These are phyloP conservation scores for Chimonanthus praecox DNA, from an alignment of 164 flowering plant genomes.

Conservation along the genomic window DNA sequence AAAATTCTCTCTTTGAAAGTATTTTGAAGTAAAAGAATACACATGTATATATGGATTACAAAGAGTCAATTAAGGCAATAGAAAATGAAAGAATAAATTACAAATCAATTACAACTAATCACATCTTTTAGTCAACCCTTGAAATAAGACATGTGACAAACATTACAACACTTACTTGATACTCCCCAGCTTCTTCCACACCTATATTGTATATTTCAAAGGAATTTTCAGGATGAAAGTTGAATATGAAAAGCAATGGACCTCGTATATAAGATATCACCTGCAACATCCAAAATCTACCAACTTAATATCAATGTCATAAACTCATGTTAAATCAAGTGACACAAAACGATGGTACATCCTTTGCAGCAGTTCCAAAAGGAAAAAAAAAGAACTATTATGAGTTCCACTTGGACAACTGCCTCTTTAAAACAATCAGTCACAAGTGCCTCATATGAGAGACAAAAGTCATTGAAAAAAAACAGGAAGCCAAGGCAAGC, in stretches of 20 bases:
- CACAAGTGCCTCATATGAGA: not conserved
- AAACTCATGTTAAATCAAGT: not conserved
- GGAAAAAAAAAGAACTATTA: not conserved
- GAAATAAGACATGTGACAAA: not conserved
- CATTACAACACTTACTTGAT: constrained; percentile 47
- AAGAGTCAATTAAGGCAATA: too few species aligned
- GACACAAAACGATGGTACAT: not conserved
- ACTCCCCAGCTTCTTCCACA: constrained; percentile 97
- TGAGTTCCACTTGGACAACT: not conserved
- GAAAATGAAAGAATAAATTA: too few species aligned
- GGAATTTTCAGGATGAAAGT: constrained; percentile 74
- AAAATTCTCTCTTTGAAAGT: too few species aligned
- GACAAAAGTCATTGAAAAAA: not conserved
- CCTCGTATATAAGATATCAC: constrained; percentile 79
- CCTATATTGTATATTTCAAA: constrained; percentile 68
- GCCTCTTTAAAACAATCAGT: too few species aligned
- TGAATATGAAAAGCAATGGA: constrained; percentile 74
- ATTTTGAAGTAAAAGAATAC: too few species aligned
- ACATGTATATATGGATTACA: too few species aligned
- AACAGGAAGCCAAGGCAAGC: not conserved
- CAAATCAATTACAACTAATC: too few species aligned
- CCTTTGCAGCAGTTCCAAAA: not conserved
- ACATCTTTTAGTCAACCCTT: too few species aligned
- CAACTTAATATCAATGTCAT: not conserved
- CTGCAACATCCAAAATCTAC: constrained; percentile 29